These are phyloP conservation scores for cucumber (Cucumis sativus) DNA, from an alignment of 306 rosid genomes.

Conservation along the genomic window Cucumber_9930_V3 NC_026661.2:2978501-2979000, in stretches of 20 bases:
- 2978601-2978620: neutral
- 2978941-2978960: neutral
- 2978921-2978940: neutral
- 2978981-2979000: neutral
- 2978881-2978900: neutral
- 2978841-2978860: neutral
- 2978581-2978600: neutral
- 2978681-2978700: slow-evolving; percentile 13
- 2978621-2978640: too few relatives aligned
- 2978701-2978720: slow-evolving; percentile 15
- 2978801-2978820: slow-evolving; percentile 19
- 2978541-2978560: slow-evolving; percentile 82
- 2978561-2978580: slow-evolving; percentile 55
- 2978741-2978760: neutral
- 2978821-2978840: neutral
- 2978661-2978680: slow-evolving; percentile 7
- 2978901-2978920: neutral
- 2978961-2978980: neutral
- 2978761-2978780: slow-evolving; percentile 31
- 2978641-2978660: neutral
- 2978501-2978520: slow-evolving; percentile 81
- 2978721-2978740: slow-evolving; percentile 14
- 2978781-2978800: slow-evolving; percentile 84
- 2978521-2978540: slow-evolving; percentile 95
- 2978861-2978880: too few relatives aligned